Base-by-base conservation (phyloP, 768 basidiomycete genomes). In the Boletellus ananas region DNA sequence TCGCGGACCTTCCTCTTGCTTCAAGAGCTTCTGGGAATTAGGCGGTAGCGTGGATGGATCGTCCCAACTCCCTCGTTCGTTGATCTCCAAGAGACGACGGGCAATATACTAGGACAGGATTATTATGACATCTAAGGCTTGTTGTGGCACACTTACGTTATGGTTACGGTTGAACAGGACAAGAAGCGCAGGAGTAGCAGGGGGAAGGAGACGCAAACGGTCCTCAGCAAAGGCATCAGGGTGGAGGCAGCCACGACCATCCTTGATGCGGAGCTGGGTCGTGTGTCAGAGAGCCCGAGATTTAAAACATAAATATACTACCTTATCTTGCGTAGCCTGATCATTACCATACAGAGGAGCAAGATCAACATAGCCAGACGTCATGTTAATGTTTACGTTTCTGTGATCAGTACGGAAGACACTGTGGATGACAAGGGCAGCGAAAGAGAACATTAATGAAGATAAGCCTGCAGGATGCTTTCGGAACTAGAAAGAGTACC, bases 151-250 rank as follows among this genome's bases (percentile, higher is more conserved):
- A 68, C 84, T 54, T 55, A 90, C 90, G 59, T 90, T 93, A 61
- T 93, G 90, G 54, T 93, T 93, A n/a, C 90, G 78, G 61, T 76
- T 89, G 76, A 92, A 93, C n/a, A 90, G 63, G n/a, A 92, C 78
- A 18, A 93, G 75, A n/a, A 92, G 64, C 4, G 77, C 81, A 51
- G 84, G 81, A 45, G 83, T 81, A 1, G 81, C 83, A 0, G 90
- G 90, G 1, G 90, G 90, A n/a, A 92, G 79, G 8, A 89, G 73
- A 18, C 90, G 71, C 5, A 93, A 70, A 34, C 90, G 74, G 52
- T 90, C 84, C 62, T 93, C 91, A 0, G 87, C 81, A 60, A 92
- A 93, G 0, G 76, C 72, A 50, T 93, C 90, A 2, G 84, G 85
- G 54, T 75, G 70, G 6, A 93, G 71, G 21, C 75, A 64, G 0